Base-by-base conservation (phyloP, 2,329 filamentous ascomycete species). In the Colletotrichum tabaci region DNA sequence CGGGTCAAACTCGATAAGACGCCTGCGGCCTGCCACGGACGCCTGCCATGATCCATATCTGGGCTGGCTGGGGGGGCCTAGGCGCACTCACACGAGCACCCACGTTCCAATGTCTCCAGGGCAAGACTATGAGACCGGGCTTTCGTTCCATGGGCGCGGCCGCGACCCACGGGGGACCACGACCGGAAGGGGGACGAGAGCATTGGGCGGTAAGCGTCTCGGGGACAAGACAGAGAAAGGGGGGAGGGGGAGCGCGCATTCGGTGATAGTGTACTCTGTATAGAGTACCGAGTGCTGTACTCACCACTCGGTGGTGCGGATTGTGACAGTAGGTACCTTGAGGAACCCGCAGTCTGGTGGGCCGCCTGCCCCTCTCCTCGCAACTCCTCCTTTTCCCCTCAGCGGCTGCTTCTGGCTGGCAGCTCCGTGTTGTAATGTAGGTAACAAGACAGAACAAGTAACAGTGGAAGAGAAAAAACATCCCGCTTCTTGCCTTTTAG, bases 1-100 rank as follows among this genome's bases (percentile, higher is more conserved):
- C 55, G 10, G 64, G 68, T 46, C 57, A 67, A 58, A 58, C 46
- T 58, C 50, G 50, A 61, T 47, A 49, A 61, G 30, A 58, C 50
- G 53, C 30, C 30, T 30, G 30, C 30, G 30, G 8, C 30, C 30
- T 30, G 7, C 30, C 30, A 30, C 30, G 30, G 30, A 30, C 30
- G 30, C 56, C 56, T 70, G 61, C 62, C 53, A 66, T 30, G 30
- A 30, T 30, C 30, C 30, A 30, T 30, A 30, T 30, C 30, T 30
- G 30, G 30, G 30, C 7, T 8, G 30, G 30, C 46, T 9, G 6
- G 2, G 42, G 26, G 40, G 55, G 60, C 53, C 47, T 62, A 66
- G 67, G 62, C 46, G 42, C 67, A 46, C 35, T 30, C 30, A 30
- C 7, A 30, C 30, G 30, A 30, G 8, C 30, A 30, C 30, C 30